A percentile compares a stretch with the other conserved stretches of the same genome.
Conservation (phyloP, 306 rosid genomes). For the Canavalia ensiformis region DNA sequence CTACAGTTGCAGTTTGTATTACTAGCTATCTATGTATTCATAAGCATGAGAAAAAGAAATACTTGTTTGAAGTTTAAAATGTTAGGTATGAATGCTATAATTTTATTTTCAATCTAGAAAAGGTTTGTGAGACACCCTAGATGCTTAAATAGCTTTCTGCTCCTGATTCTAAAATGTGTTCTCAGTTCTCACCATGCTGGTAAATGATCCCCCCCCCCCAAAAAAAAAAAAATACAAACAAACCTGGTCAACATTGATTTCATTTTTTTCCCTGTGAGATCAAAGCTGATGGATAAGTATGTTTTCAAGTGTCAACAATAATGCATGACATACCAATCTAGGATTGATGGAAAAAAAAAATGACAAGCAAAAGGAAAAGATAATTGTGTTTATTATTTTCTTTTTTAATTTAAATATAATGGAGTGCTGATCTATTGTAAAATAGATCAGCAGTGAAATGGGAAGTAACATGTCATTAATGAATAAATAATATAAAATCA, state of each 20-base stretch:
- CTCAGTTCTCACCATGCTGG: neutral
- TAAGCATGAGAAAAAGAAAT: conserved; percentile 28
- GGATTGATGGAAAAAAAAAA: neutral
- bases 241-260: conserved; percentile 1
- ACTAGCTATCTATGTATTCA: neutral
- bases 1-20: conserved; percentile 12
- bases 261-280: conserved; percentile 33
- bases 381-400: conserved; percentile 9
- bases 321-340: neutral
- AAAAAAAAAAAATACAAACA: neutral
- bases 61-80: conserved; percentile 21
- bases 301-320: conserved; percentile 14
- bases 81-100: conserved; percentile 7
- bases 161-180: neutral
- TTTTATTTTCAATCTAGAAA: neutral
- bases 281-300: conserved; percentile 29
- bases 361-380: neutral
- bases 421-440: neutral
- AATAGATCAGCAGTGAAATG: neutral
- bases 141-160: conserved; percentile 14
- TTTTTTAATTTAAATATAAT: neutral
- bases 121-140: neutral
- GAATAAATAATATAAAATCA: neutral
- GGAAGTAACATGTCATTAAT: neutral
- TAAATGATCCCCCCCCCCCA: neutral